phyloP scores from a whole-genome alignment of 2,329 filamentous ascomycete species.

The Plectosphaerella cucumerina region DNA sequence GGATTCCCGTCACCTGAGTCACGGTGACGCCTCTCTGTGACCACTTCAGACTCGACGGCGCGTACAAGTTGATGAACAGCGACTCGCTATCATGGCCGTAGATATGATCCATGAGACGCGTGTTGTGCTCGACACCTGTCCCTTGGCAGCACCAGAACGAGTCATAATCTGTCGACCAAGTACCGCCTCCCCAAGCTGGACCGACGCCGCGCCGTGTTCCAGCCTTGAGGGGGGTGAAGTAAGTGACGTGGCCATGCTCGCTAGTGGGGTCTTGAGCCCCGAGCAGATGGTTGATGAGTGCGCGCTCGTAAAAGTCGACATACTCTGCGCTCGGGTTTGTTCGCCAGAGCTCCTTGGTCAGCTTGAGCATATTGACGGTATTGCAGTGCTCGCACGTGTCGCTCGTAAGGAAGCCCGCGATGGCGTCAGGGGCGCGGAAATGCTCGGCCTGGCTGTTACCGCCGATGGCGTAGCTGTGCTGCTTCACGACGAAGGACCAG shows the following conservation, averaged over 20 bases:
- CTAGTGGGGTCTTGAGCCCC: constrained; percentile 41
- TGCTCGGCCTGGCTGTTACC: constrained; percentile 51
- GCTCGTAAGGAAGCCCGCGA: constrained; percentile 33
- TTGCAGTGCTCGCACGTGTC: constrained; percentile 51
- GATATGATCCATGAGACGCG: constrained; percentile 48
- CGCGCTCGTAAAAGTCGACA: constrained; percentile 50
- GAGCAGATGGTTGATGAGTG: constrained; percentile 45
- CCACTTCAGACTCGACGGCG: constrained; percentile 41
- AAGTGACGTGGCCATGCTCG: constrained; percentile 45
- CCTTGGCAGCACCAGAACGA: constrained; percentile 53
- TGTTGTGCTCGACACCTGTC: constrained; percentile 49
- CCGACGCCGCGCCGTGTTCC: constrained; percentile 44
- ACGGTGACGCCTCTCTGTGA: constrained; percentile 31
- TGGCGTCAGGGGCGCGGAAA: constrained; percentile 41
- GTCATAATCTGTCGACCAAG: constrained; percentile 49
- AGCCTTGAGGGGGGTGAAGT: constrained; percentile 46
- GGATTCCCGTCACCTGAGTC: constrained; percentile 38
- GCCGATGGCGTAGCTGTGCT: constrained; percentile 48
- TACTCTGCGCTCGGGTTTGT: constrained; percentile 37
- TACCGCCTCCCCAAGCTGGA: constrained; percentile 49
- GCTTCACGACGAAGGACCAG: constrained; percentile 39
- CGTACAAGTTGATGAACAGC: constrained; percentile 46
- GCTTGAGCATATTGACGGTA: constrained; percentile 53
- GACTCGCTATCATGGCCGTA: constrained; percentile 39
- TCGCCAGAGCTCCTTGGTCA: constrained; percentile 47